Evolutionary conservation across 257 asterid genomes (phyloP).

Genomic region (Linderniella brevidens): DNA sequence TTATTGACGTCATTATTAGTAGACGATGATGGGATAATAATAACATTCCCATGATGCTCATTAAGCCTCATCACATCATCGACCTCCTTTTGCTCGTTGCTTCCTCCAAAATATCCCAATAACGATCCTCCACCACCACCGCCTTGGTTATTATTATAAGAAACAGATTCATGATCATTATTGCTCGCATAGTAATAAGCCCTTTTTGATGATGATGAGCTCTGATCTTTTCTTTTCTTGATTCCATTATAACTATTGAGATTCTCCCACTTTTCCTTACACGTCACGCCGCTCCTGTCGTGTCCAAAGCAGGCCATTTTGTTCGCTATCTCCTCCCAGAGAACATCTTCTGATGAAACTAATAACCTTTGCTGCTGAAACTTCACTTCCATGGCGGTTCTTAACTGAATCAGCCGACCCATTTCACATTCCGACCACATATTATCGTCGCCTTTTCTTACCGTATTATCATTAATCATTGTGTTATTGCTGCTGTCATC

Average conservation of each 20-base stretch:
- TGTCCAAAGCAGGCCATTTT: slow-evolving; percentile 58
- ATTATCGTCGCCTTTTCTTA: slow-evolving; percentile 1
- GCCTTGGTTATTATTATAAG: slow-evolving; percentile 14
- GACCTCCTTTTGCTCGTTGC: too few relatives aligned
- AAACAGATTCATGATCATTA: slow-evolving; percentile 13
- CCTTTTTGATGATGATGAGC: slow-evolving; percentile 14
- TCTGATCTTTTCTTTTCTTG: slow-evolving; percentile 51
- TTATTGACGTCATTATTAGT: too few relatives aligned
- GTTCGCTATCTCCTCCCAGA: slow-evolving; percentile 58
- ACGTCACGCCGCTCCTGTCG: slow-evolving; percentile 34
- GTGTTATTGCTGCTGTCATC: slow-evolving; percentile 23
- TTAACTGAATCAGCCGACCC: slow-evolving; percentile 30
- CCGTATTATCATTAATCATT: slow-evolving; percentile 8
- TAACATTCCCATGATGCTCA: slow-evolving; percentile 21
- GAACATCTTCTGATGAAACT: slow-evolving; percentile 24
- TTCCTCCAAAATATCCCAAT: neutral
- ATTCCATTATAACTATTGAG: slow-evolving; percentile 39
- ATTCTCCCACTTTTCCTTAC: slow-evolving; percentile 57
- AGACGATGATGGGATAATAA: slow-evolving; percentile 12
- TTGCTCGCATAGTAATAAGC: slow-evolving; percentile 15
- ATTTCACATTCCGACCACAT: slow-evolving; percentile 54
- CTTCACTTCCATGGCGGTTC: slow-evolving; percentile 34
- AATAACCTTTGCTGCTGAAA: slow-evolving; percentile 16
- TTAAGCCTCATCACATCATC: slow-evolving; percentile 16
- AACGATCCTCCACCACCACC: neutral